Evolutionary conservation across 2,329 filamentous ascomycete genomes (phyloP), one percentile per base, ranked within the genome.

Genomic region (Sordariomycetes sp.): DNA sequence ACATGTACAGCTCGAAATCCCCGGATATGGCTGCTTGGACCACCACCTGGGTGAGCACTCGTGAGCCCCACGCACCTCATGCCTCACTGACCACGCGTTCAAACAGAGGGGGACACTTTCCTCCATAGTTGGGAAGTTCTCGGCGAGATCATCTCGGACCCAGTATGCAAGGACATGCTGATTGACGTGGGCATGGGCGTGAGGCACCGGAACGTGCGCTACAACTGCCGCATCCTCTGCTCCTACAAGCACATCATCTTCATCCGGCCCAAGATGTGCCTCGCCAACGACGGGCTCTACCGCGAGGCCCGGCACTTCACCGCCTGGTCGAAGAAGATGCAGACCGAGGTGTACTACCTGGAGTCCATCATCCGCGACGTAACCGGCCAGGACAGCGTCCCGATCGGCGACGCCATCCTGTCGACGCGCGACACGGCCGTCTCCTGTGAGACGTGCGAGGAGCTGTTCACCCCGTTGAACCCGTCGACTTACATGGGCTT

Each of bases 401-500:
- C 71, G 2, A 72, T 76, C 54, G 74, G 74, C 4, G 74, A 76
- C 53, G 64, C 69, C 3, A 67, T 76, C 20, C 57, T 76, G 6
- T 69, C 67, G 1, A 72, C 71, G 0, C 64, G 63, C 2, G 74
- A 76, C 52, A 76, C 71, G 1, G 68, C 67, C n/a, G 63, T 76
- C 24, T 70, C 65, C 1, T 68, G 67, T 12, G 74, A 76, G 61
- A 74, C 74, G 1, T 76, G 72, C 48, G 71, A 74, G 54, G 72
- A 74, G 60, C 62, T 69, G 4, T 68, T 68, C 59, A 65, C 64
- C 4, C 66, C 67, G 10, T 60, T 64, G 1, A 67, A 65, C 37
- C 67, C 83, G 4, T 80, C 83, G 62, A 79, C 79, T 35, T 71
- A 75, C 11, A 83, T 85, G 73, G 79, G 80, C n/a, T 74, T 90